Evolutionary conservation across 345 rosid species (phyloP).

Genomic region (Euphorbia peplus): DNA sequence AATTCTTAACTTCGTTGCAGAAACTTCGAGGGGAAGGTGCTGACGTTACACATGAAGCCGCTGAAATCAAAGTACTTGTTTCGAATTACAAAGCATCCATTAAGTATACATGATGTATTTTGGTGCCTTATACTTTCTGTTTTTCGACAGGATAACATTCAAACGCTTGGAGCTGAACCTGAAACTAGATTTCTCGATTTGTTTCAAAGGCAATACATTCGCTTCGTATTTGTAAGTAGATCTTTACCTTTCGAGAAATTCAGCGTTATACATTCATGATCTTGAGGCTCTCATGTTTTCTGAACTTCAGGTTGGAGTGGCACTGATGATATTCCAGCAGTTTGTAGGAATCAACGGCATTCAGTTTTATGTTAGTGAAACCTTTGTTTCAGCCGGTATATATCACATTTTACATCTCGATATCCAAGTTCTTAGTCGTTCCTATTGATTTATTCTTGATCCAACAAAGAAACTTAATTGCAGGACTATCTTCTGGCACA

Average conservation of each 20-base stretch:
- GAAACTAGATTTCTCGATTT: slow-evolving; percentile 57
- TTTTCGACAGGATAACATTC: slow-evolving; percentile 40
- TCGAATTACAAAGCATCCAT: neutral
- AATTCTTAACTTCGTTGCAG: slow-evolving; percentile 55
- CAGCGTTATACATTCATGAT: neutral
- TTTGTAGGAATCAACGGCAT: slow-evolving; percentile 83
- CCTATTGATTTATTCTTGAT: neutral
- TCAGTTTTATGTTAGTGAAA: slow-evolving; percentile 80
- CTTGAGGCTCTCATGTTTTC: neutral
- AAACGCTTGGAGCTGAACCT: slow-evolving; percentile 56
- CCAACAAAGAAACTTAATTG: slow-evolving; percentile 1
- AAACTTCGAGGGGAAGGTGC: slow-evolving; percentile 66
- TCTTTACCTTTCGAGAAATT: neutral
- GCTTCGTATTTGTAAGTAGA: slow-evolving; percentile 60
- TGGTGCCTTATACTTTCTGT: slow-evolving; percentile 4
- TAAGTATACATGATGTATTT: neutral
- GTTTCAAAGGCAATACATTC: slow-evolving; percentile 55
- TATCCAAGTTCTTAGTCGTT: neutral
- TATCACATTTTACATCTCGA: neutral
- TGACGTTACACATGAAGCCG: slow-evolving; percentile 64
- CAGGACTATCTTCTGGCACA: slow-evolving; percentile 74
- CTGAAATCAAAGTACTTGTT: slow-evolving; percentile 55
- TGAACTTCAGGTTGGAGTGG: slow-evolving; percentile 65
- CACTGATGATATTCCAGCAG: slow-evolving; percentile 85
- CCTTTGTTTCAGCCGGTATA: slow-evolving; percentile 90